These are phyloP conservation scores for Spinacia oleracea DNA, from an alignment of 179 eudicot genomes.

Conservation along the genomic window DNA sequence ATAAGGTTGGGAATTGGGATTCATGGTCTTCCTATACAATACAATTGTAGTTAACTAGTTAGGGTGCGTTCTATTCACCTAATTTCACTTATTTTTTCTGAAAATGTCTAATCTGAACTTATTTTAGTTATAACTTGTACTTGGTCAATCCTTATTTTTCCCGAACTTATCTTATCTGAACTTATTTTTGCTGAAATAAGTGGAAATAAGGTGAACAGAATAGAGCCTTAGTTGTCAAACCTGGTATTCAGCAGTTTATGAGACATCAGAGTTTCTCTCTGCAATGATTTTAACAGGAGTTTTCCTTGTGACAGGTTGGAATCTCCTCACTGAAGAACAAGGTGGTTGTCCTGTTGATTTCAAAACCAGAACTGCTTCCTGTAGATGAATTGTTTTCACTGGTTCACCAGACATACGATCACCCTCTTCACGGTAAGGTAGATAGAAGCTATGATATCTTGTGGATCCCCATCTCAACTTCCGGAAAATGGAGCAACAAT, in stretches of 20 bases:
- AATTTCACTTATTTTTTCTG: no score
- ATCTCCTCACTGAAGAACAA: constrained; percentile 52
- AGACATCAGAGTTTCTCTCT: neutral
- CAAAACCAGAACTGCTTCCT: constrained; percentile 63
- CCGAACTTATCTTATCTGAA: no score
- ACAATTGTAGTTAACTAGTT: neutral
- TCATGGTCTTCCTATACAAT: neutral
- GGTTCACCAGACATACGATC: constrained; percentile 50
- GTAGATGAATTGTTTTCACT: constrained; percentile 46
- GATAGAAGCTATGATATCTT: constrained; percentile 45
- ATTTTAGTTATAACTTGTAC: no score
- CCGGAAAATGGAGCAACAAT: constrained; percentile 43
- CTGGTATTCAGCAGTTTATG: no score
- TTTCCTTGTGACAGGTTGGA: constrained; percentile 38
- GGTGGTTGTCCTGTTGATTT: constrained; percentile 56
- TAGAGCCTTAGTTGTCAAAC: no score
- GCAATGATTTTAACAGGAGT: neutral
- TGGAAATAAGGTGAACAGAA: no score
- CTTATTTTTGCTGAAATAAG: no score
- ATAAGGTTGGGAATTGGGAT: no score
- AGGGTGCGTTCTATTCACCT: no score
- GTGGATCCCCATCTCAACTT: constrained; percentile 60
- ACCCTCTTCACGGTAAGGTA: constrained; percentile 29
- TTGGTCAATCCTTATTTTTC: no score
- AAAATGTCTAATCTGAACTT: no score